Evolutionary conservation across 257 asterid genomes (phyloP).

Genomic region (Euphrasia confusa): DNA sequence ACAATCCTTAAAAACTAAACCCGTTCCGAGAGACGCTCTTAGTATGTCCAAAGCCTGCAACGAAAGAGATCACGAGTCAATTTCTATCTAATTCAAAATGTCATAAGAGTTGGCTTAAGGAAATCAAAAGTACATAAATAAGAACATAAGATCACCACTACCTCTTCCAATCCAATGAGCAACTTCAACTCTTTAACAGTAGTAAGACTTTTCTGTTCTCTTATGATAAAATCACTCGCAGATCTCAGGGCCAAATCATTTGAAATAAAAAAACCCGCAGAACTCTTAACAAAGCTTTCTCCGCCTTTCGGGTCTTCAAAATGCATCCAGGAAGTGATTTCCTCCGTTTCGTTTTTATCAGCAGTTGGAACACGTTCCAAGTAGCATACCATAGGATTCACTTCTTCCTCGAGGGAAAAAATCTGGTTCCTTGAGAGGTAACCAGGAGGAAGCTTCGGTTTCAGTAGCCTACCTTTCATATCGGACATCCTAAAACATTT

Average conservation of each 20-base stretch:
- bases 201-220: too few relatives aligned
- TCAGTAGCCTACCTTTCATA: neutral
- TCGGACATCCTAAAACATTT: neutral
- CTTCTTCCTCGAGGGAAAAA: neutral
- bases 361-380: neutral
- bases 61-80: neutral
- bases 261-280: conserved; percentile 1
- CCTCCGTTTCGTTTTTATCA: neutral
- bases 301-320: conserved; percentile 7
- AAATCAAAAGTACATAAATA: too few relatives aligned
- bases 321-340: neutral
- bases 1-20: neutral
- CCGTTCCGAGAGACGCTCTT: neutral
- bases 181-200: too few relatives aligned
- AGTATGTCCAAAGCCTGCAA: neutral
- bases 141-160: too few relatives aligned
- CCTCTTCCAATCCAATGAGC: too few relatives aligned
- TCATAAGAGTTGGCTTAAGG: too few relatives aligned
- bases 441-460: conserved; percentile 12
- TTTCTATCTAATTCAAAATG: too few relatives aligned
- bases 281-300: conserved; percentile 15
- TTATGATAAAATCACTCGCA: neutral
- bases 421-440: neutral
- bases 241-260: conserved; percentile 20
- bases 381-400: neutral